Evolutionary conservation across 352 stramenopile genomes (phyloP), one percentile per base, ranked within the genome.

Genomic region (Globisporangium megalacanthum): DNA sequence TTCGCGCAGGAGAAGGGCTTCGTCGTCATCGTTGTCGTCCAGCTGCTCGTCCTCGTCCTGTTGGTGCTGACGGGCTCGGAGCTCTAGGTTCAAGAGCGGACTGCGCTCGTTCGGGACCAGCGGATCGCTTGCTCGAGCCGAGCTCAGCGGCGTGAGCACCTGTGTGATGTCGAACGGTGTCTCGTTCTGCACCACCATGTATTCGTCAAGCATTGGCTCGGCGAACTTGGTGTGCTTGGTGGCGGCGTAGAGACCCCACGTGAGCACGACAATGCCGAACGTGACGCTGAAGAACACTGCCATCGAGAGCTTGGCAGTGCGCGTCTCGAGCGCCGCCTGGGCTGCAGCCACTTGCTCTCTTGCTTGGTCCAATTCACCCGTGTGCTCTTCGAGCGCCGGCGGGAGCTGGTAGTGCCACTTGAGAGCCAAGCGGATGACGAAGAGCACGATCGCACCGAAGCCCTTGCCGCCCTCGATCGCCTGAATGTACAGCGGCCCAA

Each of bases 381-480:
- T 52, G 0, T 37, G 10, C 9, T 13, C 37, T 20, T 20, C 49
- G 8, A 53, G 45, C 25, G 31, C 33, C 4, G 49, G 36, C 49
- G 25, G 25, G 25, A 52, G 51, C 33, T 76, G 56, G 49, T 79
- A 75, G 49, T 67, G 67, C 70, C 77, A 77, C 54, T 90, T 92
- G 29, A 88, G 64, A 20, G 45, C 52, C 17, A 92, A 59, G 49
- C 83, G 76, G 37, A 86, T 73, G 19, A 75, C 61, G 48, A 90
- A 88, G 13, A 92, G 61, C 46, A 92, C 41, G 46, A 90, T 85
- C 13, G 83, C 83, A 25, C 83, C 76, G 42, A 88, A 89, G 22
- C 78, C 83, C 57, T 91, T 93, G 49, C 83, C 83, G 35, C 75
- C 79, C 51, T 93, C 83, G 42, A 93, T 80, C 4, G 83, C 80